A percentile compares a stretch with the other conserved stretches of the same genome.
phyloP scores from a whole-genome alignment of 345 rosid genomes.

The Salix udensis region DNA sequence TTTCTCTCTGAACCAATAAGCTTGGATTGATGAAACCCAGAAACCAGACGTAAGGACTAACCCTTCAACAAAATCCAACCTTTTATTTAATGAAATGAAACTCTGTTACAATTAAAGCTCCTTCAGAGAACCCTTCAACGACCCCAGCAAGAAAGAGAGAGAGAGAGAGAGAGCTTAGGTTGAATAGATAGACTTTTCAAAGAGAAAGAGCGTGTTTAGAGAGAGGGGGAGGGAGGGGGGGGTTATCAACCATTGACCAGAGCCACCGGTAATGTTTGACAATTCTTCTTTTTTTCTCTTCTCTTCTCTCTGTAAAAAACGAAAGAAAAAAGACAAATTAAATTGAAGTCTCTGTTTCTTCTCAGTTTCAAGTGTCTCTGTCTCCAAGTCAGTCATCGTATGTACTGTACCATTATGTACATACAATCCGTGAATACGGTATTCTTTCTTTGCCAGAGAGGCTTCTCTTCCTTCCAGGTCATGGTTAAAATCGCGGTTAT shows the following conservation, averaged over 20 bases:
- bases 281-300: constrained; percentile 25
- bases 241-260: constrained; percentile 63
- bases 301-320: neutral
- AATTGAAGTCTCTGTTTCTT: constrained; percentile 14
- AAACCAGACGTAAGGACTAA: neutral
- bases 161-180: neutral
- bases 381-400: constrained; percentile 1
- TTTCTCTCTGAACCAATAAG: constrained; percentile 23
- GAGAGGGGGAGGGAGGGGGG: constrained; percentile 16
- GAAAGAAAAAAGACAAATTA: neutral
- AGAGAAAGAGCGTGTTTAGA: neutral
- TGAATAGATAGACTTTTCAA: constrained; percentile 2
- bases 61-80: neutral
- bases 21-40: constrained; percentile 8
- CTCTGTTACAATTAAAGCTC: neutral
- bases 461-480: neutral
- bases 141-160: constrained; percentile 14
- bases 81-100: constrained; percentile 3
- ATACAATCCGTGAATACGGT: neutral
- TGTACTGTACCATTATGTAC: no score
- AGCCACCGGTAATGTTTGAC: constrained; percentile 43
- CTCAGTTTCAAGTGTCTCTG: constrained; percentile 32
- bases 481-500: neutral
- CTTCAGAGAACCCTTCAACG: neutral
- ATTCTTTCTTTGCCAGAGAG: neutral